Evolutionary conservation across 2,329 filamentous ascomycete genomes (phyloP), one percentile per base, ranked within the genome.

Genomic region (Diaporthe capsici): DNA sequence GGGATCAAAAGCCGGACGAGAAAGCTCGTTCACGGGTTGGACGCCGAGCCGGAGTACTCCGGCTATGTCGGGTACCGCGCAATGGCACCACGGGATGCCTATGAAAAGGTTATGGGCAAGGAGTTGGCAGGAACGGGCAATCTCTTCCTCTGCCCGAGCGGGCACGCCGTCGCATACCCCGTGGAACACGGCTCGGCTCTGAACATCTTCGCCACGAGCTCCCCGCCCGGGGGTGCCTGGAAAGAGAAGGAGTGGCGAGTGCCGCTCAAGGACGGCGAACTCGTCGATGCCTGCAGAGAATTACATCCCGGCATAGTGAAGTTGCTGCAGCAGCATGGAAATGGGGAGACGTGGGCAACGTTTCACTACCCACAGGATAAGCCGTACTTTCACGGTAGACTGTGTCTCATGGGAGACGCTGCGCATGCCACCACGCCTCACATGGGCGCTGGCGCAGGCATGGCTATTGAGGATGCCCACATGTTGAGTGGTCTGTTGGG

Each of bases 341-440:
- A 44, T 12, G 72, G 71, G 67, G 61, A 68, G 53, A 78, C 72
- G 63, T 80, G 79, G 79, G 79, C 61, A 9, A 25, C 75, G 55
- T 77, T 78, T 67, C 61, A 80, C 68, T 65, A 72, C 20, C 39
- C 34, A 65, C 67, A 77, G 60, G 49, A 65, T 3, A 58, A 58
- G 37, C 44, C 42, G 12, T 79, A 79, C 71, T 75, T 63, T 28
- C 44, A 42, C 0, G 75, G 72, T 8, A 71, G 73, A 9, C 17
- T 78, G 9, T 77, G 75, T 61, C 67, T 80, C 20, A 60, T 75
- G 12, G 74, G 74, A 17, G 74, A 75, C 39, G 55, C 74, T 10
- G 74, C 74, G 7, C 79, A 80, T 71, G 79, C 78, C 17, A 79
- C 78, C 2, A 77, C 76, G 25, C 78, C 78, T 2, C 77, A 78